Evolutionary conservation across 352 stramenopile species (phyloP).

Genomic region (Phytopythium oedochilum): DNA sequence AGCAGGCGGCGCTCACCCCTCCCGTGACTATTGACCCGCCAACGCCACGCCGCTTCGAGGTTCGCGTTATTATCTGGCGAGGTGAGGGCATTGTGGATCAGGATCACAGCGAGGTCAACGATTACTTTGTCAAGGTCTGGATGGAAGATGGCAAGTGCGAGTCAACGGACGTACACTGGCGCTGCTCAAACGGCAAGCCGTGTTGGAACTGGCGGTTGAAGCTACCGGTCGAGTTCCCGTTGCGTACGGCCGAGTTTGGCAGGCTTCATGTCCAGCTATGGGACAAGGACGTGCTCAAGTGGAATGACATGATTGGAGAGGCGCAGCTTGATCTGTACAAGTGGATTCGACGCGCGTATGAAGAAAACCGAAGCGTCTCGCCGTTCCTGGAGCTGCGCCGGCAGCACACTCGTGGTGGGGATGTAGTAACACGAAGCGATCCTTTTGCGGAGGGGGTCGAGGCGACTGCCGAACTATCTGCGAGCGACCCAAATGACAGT

Average conservation of each 20-base stretch:
- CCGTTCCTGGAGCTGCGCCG: slow-evolving; percentile 66
- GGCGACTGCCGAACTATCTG: not conserved
- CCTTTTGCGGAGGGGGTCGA: not conserved
- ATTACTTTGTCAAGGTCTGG: slow-evolving; percentile 92
- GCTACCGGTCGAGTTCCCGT: slow-evolving; percentile 78
- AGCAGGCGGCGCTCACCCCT: slow-evolving; percentile 58
- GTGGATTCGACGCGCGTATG: slow-evolving; percentile 63
- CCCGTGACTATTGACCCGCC: slow-evolving; percentile 69
- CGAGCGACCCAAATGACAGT: slow-evolving; percentile 11
- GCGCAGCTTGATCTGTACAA: slow-evolving; percentile 83
- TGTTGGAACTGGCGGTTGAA: slow-evolving; percentile 93
- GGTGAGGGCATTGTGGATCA: slow-evolving; percentile 79
- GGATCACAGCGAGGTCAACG: slow-evolving; percentile 78
- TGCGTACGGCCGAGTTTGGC: slow-evolving; percentile 71
- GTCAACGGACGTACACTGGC: slow-evolving; percentile 90
- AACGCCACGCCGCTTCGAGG: slow-evolving; percentile 68
- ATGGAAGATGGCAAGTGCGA: slow-evolving; percentile 65
- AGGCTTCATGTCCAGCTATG: slow-evolving; percentile 90
- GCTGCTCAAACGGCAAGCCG: slow-evolving; percentile 84
- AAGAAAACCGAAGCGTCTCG: slow-evolving; percentile 44
- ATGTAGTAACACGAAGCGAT: not conserved
- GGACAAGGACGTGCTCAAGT: slow-evolving; percentile 93
- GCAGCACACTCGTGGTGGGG: slow-evolving; percentile 1
- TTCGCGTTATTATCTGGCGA: slow-evolving; percentile 89
- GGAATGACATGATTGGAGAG: slow-evolving; percentile 88